Conservation (phyloP, 345 rosid genomes). For the Lepidium didymum region DNA sequence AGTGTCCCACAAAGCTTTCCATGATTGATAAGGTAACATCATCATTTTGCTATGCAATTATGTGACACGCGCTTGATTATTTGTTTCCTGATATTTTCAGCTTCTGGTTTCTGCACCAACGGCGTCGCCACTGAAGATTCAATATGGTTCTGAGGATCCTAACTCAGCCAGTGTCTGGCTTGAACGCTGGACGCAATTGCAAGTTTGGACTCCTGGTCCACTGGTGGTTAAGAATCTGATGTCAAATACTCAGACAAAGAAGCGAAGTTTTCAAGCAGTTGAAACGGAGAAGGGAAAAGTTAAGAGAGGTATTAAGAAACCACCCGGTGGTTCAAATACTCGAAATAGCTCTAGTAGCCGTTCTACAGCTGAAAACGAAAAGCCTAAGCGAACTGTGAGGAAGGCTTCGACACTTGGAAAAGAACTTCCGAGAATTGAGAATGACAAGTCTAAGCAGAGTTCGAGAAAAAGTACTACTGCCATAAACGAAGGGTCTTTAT, state of each 20-base stretch:
- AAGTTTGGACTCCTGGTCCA: slow-evolving; percentile 46
- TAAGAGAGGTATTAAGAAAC: slow-evolving; percentile 44
- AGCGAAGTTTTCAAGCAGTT: slow-evolving; percentile 27
- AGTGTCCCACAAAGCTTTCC: slow-evolving; percentile 38
- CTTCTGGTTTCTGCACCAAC: slow-evolving; percentile 46
- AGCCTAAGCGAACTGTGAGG: slow-evolving; percentile 41
- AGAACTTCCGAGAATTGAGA: slow-evolving; percentile 41
- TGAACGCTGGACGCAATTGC: slow-evolving; percentile 60
- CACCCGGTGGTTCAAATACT: slow-evolving; percentile 27
- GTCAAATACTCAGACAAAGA: slow-evolving; percentile 33
- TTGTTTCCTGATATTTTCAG: slow-evolving; percentile 33
- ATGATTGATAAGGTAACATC: slow-evolving; percentile 50
- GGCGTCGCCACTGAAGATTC: slow-evolving; percentile 39
- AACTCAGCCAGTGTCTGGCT: slow-evolving; percentile 65
- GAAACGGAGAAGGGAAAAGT: slow-evolving; percentile 35
- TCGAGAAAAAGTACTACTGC: slow-evolving; percentile 39
- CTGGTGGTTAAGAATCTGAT: slow-evolving; percentile 29
- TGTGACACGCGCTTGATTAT: background rate
- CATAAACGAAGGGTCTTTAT: slow-evolving; percentile 35
- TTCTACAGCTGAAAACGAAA: slow-evolving; percentile 34
- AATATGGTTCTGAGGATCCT: slow-evolving; percentile 47
- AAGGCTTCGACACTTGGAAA: slow-evolving; percentile 41
- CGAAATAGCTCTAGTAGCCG: slow-evolving; percentile 34
- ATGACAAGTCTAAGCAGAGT: slow-evolving; percentile 45
- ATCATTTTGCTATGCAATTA: background rate